Evolutionary conservation across 2,329 filamentous ascomycete species (phyloP).

Genomic region (Phyllosticta ampelicida): DNA sequence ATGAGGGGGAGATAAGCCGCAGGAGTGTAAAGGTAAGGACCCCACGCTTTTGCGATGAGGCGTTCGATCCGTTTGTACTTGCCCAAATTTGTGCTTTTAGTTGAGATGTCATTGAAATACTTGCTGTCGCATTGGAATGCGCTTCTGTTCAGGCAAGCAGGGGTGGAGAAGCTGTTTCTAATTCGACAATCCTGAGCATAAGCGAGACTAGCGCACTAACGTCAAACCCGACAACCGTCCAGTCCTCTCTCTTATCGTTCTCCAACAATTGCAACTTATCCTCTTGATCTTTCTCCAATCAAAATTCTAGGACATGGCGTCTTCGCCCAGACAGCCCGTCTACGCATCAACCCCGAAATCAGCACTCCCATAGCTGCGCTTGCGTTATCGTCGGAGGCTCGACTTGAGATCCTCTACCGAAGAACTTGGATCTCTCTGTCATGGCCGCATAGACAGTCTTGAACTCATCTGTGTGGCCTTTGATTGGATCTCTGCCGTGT

Average conservation of each 20-base stretch:
- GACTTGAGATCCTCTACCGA: conserved; percentile 10
- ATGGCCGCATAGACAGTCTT: conserved; percentile 24
- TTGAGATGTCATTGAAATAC: neutral
- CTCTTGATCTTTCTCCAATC: neutral
- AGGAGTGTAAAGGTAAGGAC: neutral
- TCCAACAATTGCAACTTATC: neutral
- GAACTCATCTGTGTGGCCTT: conserved; percentile 28
- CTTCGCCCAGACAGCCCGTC: neutral
- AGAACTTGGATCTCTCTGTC: conserved; percentile 24
- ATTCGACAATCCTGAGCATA: neutral
- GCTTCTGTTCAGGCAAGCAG: neutral
- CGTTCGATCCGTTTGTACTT: neutral
- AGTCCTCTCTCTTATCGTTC: neutral
- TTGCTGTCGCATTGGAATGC: neutral
- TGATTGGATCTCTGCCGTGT: conserved; percentile 15
- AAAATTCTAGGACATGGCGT: neutral
- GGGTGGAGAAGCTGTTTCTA: neutral
- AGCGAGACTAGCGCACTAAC: neutral
- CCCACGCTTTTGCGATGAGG: neutral
- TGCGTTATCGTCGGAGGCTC: neutral
- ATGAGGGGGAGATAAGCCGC: neutral
- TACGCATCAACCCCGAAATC: neutral
- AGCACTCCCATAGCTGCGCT: neutral
- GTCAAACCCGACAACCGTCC: neutral
- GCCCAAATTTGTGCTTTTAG: neutral